Evolutionary conservation across 208 protist genomes (phyloP), one percentile per base, ranked within the genome.

Genomic region (Acanthamoeba triangularis): DNA sequence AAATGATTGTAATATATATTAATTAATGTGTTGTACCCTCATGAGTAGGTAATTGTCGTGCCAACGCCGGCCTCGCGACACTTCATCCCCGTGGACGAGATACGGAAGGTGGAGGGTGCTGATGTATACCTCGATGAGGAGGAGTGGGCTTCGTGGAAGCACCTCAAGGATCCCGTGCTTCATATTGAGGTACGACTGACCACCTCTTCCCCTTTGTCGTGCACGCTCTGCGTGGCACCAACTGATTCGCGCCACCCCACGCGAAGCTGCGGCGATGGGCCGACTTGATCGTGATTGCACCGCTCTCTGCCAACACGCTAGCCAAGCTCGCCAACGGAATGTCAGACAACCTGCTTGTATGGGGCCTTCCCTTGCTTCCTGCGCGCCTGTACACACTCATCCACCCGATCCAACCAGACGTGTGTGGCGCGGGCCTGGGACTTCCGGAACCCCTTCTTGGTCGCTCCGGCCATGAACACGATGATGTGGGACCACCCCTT

Each of bases 381-480:
- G 1, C 54, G 11, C 82, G 11, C 54, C 52, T 65, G 2, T 35
- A 6, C 35, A 76, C 87, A 74, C 25, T 54, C 7, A 8, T 30
- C 59, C 16, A 80, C 49, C n/a, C 23, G 3, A 35, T 25, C 67
- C 10, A 1, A 11, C 5, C 74, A 99, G 87, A 99, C 98, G 6
- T 99, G 98, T 85, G 97, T 99, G 1, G 98, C 98, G 95, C 98
- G 99, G 28, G 99, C 99, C 61, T 99, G 99, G 99, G 98, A 99
- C 88, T 94, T 97, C 37, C 84, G 97, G 52, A 99, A 99, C 95
- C 98, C 98, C 11, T 97, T 99, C 35, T 95, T 99, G 80, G 95
- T 99, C n/a, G 99, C 99, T 85, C 99, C 99, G 6, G 99, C 99
- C 23, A 99, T 99, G 99, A 99, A 99, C 97, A 99, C 99, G 11